phyloP scores from a whole-genome alignment of 208 protist species.

The Spongospora subterranea region DNA sequence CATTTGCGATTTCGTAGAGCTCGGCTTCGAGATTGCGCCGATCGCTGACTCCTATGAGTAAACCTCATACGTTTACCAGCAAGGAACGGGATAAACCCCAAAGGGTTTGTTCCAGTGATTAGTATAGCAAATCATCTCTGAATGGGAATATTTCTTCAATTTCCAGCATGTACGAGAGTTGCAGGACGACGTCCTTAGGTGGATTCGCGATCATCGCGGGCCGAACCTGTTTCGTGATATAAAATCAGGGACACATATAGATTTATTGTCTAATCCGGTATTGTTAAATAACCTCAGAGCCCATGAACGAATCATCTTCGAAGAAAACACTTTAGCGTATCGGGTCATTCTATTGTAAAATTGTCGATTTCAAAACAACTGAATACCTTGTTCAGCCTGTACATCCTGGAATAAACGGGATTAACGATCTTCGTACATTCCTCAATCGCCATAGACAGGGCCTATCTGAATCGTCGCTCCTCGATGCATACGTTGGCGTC shows the following conservation, averaged over 20 bases:
- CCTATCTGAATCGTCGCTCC: background rate
- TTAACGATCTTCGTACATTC: background rate
- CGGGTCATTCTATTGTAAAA: background rate
- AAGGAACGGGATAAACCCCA: no score
- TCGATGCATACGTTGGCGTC: slow-evolving; percentile 7
- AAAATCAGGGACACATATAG: background rate
- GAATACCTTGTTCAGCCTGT: background rate
- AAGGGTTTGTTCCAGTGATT: no score
- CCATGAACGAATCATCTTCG: background rate
- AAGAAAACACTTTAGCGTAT: background rate
- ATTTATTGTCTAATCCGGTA: background rate
- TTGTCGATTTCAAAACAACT: background rate
- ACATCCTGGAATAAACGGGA: background rate
- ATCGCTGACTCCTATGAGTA: no score
- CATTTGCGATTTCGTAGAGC: no score
- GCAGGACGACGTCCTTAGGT: background rate
- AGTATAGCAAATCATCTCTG: no score
- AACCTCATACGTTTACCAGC: no score
- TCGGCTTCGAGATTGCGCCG: no score
- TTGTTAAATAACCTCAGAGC: background rate
- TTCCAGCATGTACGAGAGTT: background rate
- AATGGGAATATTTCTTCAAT: no score
- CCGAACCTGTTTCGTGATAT: background rate
- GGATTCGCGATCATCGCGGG: background rate
- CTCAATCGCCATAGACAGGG: background rate